Conservation (phyloP, 2,329 filamentous ascomycete genomes). For the Ascochyta viciae-villosae region DNA sequence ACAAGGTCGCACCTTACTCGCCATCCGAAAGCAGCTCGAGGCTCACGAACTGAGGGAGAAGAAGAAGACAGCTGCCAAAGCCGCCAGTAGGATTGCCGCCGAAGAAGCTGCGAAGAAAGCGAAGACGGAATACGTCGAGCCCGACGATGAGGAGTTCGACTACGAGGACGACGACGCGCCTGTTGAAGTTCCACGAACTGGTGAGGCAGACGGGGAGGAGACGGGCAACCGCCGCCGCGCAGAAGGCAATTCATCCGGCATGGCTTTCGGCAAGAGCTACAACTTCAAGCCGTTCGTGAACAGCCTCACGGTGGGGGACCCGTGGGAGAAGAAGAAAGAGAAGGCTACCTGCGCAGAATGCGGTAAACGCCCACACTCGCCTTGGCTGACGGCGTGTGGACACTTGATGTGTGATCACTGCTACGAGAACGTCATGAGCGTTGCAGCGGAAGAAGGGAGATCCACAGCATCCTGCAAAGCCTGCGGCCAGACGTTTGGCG, state of each 20-base stretch:
- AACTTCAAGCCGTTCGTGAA: constrained; percentile 53
- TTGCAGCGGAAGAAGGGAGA: constrained; percentile 30
- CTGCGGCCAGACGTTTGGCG: constrained; percentile 36
- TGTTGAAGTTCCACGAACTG: background rate
- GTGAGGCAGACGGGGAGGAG: constrained; percentile 1
- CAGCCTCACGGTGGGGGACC: constrained; percentile 38
- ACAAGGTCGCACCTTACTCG: constrained; percentile 27
- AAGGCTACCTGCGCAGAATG: constrained; percentile 55
- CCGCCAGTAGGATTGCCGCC: constrained; percentile 4
- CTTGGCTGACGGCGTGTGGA: constrained; percentile 59
- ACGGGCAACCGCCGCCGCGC: background rate
- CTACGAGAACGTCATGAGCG: constrained; percentile 53
- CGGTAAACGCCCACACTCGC: constrained; percentile 44
- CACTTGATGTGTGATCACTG: constrained; percentile 62
- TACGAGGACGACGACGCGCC: constrained; percentile 10
- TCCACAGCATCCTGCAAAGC: constrained; percentile 35
- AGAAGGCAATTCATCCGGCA: constrained; percentile 26
- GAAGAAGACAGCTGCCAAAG: constrained; percentile 17
- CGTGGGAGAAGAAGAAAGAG: constrained; percentile 53
- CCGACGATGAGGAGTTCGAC: constrained; percentile 3
- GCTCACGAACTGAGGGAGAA: constrained; percentile 17
- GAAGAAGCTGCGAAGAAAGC: constrained; percentile 12
- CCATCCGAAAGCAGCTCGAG: constrained; percentile 42
- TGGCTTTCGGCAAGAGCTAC: constrained; percentile 47
- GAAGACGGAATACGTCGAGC: background rate